Conservation (phyloP, 2,329 filamentous ascomycete species). For the Colletotrichum karsti region DNA sequence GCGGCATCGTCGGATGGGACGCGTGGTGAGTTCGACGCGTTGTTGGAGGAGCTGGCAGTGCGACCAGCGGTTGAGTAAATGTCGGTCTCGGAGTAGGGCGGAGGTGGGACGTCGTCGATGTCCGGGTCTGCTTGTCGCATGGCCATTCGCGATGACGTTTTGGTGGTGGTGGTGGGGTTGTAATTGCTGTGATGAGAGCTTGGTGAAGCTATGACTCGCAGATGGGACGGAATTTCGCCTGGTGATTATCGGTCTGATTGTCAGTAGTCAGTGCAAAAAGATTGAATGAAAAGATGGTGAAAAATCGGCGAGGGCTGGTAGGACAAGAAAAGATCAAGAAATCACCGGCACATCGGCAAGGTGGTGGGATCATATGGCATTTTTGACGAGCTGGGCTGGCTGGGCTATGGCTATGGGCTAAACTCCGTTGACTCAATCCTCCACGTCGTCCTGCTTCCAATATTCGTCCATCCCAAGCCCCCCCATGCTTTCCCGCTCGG, state of each 20-base stretch:
- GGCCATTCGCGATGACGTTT: conserved; percentile 3
- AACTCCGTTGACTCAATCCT: conserved; percentile 24
- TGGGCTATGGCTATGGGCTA: conserved; percentile 7
- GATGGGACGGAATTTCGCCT: neutral
- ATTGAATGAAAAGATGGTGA: conserved; percentile 28
- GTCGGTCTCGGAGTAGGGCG: conserved; percentile 67
- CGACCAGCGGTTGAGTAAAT: conserved; percentile 55
- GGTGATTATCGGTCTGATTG: conserved; percentile 20
- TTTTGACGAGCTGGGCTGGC: conserved; percentile 13
- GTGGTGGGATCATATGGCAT: conserved; percentile 19
- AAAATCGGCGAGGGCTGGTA: conserved; percentile 25
- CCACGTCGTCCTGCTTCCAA: neutral
- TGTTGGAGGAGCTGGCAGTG: neutral
- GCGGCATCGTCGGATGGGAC: conserved; percentile 44
- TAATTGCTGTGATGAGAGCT: neutral
- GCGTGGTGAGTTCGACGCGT: conserved; percentile 27
- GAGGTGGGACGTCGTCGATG: conserved; percentile 55
- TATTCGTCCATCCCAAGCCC: neutral
- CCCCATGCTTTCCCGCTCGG: neutral
- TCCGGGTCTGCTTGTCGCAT: conserved; percentile 19
- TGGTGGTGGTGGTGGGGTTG: neutral
- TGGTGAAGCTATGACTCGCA: neutral
- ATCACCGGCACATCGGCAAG: conserved; percentile 17
- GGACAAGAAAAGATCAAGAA: conserved; percentile 12
- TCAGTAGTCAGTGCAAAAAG: conserved; percentile 12